These are phyloP conservation scores for Suhomyces atakaporum DNA, from an alignment of 1,139 yeast genomes.

Conservation along the genomic window DNA sequence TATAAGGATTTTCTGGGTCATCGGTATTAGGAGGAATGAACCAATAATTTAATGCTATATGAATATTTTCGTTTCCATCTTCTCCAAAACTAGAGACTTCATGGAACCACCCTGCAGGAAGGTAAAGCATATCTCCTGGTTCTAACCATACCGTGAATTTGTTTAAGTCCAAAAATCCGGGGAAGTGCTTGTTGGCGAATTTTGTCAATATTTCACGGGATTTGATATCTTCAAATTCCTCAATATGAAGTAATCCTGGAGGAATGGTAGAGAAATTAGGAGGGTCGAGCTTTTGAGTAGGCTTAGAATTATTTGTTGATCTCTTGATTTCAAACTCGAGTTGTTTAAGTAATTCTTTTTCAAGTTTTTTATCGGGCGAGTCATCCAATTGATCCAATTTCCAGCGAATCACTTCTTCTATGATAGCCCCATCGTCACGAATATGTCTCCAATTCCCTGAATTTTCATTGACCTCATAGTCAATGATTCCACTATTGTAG, in stretches of 20 bases:
- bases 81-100: conserved; percentile 70
- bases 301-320: conserved; percentile 16
- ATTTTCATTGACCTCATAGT: conserved; percentile 51
- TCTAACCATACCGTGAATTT: conserved; percentile 48
- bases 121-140: conserved; percentile 66
- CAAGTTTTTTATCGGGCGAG: neutral
- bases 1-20: conserved; percentile 36
- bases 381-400: conserved; percentile 18
- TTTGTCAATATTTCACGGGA: conserved; percentile 26
- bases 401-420: conserved; percentile 48
- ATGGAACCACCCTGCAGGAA: conserved; percentile 83
- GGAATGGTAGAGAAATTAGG: conserved; percentile 69
- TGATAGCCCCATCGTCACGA: conserved; percentile 63
- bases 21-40: conserved; percentile 60
- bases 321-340: conserved; percentile 12
- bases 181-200: conserved; percentile 43
- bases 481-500: conserved; percentile 64
- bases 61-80: conserved; percentile 32
- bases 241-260: conserved; percentile 59
- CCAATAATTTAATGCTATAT: conserved; percentile 74
- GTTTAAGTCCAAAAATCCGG: conserved; percentile 45
- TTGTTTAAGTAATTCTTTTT: conserved; percentile 3
- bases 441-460: conserved; percentile 62
- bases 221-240: conserved; percentile 42
- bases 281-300: conserved; percentile 46